A percentile compares a stretch with the other conserved stretches of the same genome.
Conservation (phyloP, 345 rosid genomes). For the Gossypium arboreum region DNA sequence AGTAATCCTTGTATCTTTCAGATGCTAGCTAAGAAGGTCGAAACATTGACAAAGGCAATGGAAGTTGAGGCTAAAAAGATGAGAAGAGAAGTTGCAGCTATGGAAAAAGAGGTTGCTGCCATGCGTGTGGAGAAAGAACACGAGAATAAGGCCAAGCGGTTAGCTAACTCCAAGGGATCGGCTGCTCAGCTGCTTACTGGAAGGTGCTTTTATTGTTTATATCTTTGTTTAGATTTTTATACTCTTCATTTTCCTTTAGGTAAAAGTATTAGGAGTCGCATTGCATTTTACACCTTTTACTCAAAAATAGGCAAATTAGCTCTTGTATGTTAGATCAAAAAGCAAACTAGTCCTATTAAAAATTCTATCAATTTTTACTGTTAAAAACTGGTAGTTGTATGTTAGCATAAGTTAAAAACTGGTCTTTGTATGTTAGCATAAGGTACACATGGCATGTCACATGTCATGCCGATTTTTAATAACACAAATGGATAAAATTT, state of each 20-base stretch:
- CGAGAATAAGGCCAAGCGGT: slow-evolving; percentile 69
- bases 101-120: slow-evolving; percentile 98
- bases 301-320: no score
- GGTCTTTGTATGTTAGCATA: no score
- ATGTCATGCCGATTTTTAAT: no score
- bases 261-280: no score
- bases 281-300: no score
- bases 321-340: no score
- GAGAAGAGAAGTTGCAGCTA: slow-evolving; percentile 96
- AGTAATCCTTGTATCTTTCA: slow-evolving; percentile 26
- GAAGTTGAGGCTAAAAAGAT: slow-evolving; percentile 98
- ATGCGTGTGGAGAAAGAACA: slow-evolving; percentile 94
- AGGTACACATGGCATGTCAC: no score
- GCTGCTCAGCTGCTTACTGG: slow-evolving; percentile 76
- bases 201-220: slow-evolving; percentile 47
- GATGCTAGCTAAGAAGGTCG: slow-evolving; percentile 97
- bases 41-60: slow-evolving; percentile 96
- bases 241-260: background rate
- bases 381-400: no score
- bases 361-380: no score
- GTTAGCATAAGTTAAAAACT: no score
- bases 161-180: slow-evolving; percentile 55
- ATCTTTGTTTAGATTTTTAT: background rate
- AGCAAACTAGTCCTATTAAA: no score
- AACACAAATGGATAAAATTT: no score